Conservation (phyloP, 371 early-diverging fungal species). For the Zancudomyces culisetae region DNA sequence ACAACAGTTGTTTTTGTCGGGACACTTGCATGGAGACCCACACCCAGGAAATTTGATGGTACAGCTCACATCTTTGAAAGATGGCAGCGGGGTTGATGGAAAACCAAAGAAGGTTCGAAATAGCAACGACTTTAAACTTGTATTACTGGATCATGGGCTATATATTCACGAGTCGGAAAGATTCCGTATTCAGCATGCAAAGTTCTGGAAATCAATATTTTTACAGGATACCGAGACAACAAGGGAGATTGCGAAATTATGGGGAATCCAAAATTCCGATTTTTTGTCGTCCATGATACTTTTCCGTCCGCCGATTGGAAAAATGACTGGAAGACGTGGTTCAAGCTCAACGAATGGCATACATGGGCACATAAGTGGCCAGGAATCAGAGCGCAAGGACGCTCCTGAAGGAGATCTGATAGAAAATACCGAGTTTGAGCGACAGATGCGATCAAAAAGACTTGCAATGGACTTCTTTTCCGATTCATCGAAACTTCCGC, state of each 20-base stretch:
- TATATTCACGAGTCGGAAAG: slow-evolving; percentile 52
- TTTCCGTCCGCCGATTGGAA: slow-evolving; percentile 41
- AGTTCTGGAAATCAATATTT: slow-evolving; percentile 71
- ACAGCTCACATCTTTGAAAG: slow-evolving; percentile 34
- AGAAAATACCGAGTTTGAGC: slow-evolving; percentile 32
- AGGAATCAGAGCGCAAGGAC: slow-evolving; percentile 10
- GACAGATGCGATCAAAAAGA: slow-evolving; percentile 53
- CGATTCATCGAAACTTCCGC: slow-evolving; percentile 52
- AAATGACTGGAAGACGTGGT: neutral
- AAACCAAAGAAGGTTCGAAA: neutral
- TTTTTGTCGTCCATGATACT: slow-evolving; percentile 71
- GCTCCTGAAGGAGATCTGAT: slow-evolving; percentile 28
- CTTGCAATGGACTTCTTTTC: slow-evolving; percentile 46
- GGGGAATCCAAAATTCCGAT: slow-evolving; percentile 70
- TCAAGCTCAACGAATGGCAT: slow-evolving; percentile 1
- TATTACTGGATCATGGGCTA: slow-evolving; percentile 84
- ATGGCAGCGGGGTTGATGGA: slow-evolving; percentile 3
- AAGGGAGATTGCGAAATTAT: slow-evolving; percentile 36
- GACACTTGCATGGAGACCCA: slow-evolving; percentile 80
- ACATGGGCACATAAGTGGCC: neutral
- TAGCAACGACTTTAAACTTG: slow-evolving; percentile 37
- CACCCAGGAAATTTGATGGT: slow-evolving; percentile 78
- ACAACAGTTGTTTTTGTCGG: slow-evolving; percentile 69
- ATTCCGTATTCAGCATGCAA: slow-evolving; percentile 62
- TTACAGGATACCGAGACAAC: slow-evolving; percentile 42